phyloP scores from a whole-genome alignment of 2,329 filamentous ascomycete genomes.

The Stagonosporopsis cucurbitacearum region DNA sequence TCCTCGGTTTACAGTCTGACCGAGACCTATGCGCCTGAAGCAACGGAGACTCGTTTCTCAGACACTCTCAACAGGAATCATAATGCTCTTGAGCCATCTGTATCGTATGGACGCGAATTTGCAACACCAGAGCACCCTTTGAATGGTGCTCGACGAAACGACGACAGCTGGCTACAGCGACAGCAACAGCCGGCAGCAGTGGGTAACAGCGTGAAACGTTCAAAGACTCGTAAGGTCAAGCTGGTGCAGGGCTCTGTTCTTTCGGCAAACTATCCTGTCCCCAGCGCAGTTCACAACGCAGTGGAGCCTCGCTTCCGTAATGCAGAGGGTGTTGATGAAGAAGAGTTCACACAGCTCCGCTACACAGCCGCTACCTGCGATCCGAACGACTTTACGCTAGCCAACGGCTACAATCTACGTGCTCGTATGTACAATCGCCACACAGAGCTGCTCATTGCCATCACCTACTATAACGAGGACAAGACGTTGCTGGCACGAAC shows the following conservation, averaged over 20 bases:
- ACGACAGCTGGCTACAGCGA: constrained; percentile 73
- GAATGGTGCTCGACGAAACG: background rate
- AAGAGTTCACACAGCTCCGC: constrained; percentile 94
- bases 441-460: constrained; percentile 91
- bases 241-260: constrained; percentile 93
- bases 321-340: constrained; percentile 79
- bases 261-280: constrained; percentile 93
- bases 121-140: background rate
- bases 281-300: constrained; percentile 92
- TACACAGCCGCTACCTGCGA: constrained; percentile 98
- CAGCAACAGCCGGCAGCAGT: constrained; percentile 33
- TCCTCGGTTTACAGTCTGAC: background rate
- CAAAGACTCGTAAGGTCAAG: constrained; percentile 93
- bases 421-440: constrained; percentile 97
- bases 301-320: constrained; percentile 88
- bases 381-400: constrained; percentile 94
- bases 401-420: constrained; percentile 95
- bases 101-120: background rate
- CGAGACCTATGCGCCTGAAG: background rate
- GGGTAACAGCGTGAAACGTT: constrained; percentile 76
- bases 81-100: background rate
- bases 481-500: constrained; percentile 88
- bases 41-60: background rate
- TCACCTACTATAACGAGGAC: constrained; percentile 99
- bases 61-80: background rate